A percentile compares a stretch with the other conserved stretches of the same genome.
phyloP scores from a whole-genome alignment of 2,329 filamentous ascomycete species.

The Verruconis gallopava region DNA sequence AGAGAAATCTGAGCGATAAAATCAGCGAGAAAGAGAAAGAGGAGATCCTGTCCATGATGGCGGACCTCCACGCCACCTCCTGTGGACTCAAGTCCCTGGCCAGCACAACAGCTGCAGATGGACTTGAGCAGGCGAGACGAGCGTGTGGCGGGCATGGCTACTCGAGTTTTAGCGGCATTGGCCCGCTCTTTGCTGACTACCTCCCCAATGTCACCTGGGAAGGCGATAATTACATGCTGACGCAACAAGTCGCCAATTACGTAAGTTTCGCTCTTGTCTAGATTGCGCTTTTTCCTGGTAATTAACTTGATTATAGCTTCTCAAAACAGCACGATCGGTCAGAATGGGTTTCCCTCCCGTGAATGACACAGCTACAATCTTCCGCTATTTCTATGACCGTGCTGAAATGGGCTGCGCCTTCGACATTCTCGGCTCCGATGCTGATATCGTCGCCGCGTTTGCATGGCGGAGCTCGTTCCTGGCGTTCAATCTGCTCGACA shows the following conservation, averaged over 20 bases:
- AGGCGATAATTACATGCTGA: constrained; percentile 73
- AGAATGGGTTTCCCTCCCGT: constrained; percentile 49
- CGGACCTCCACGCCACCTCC: constrained; percentile 64
- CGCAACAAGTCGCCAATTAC: constrained; percentile 65
- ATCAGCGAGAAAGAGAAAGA: constrained; percentile 45
- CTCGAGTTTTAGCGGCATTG: constrained; percentile 63
- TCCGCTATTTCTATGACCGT: constrained; percentile 50
- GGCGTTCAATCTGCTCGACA: constrained; percentile 62
- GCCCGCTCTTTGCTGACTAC: constrained; percentile 62
- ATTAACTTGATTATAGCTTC: constrained; percentile 36
- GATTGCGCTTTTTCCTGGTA: constrained; percentile 1
- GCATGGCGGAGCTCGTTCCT: constrained; percentile 63
- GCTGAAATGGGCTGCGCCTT: constrained; percentile 61
- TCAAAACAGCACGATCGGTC: constrained; percentile 62
- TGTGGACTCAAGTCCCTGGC: constrained; percentile 64
- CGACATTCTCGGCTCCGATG: constrained; percentile 57
- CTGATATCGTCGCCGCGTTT: constrained; percentile 60
- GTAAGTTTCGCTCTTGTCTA: constrained; percentile 24
- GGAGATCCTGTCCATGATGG: constrained; percentile 39
- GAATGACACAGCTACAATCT: constrained; percentile 57
- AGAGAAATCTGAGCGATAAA: constrained; percentile 47
- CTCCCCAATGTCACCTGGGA: constrained; percentile 61
- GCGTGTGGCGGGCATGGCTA: constrained; percentile 71
- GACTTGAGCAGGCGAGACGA: constrained; percentile 60
- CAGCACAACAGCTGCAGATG: constrained; percentile 59